These are phyloP conservation scores for Verticillium zaregamsianum DNA, from an alignment of 2,329 filamentous ascomycete genomes.

Conservation along the genomic window DNA sequence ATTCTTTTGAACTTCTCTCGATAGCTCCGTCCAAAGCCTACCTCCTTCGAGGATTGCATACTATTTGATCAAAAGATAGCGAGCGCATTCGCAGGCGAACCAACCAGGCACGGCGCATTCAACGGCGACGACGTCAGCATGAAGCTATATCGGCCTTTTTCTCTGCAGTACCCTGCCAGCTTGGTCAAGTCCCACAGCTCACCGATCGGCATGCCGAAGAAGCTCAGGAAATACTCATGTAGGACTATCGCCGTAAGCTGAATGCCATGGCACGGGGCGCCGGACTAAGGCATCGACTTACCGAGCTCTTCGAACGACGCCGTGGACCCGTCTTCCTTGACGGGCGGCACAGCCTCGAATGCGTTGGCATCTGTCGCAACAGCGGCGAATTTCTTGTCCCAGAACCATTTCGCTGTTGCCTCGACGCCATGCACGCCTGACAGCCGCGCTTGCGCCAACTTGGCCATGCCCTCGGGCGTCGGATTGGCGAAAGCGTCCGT, in stretches of 20 bases:
- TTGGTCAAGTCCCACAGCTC: constrained; percentile 53
- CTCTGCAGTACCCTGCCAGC: constrained; percentile 47
- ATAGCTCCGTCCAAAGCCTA: neutral
- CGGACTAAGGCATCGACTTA: constrained; percentile 19
- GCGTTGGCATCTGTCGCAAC: constrained; percentile 59
- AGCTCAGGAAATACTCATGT: constrained; percentile 42
- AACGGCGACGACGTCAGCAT: constrained; percentile 57
- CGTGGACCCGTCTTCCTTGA: constrained; percentile 33
- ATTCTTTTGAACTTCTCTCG: neutral
- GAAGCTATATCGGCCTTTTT: constrained; percentile 52
- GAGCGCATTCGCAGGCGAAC: constrained; percentile 43
- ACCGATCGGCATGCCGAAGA: constrained; percentile 51
- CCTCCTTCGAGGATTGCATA: neutral
- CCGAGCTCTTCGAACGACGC: constrained; percentile 29
- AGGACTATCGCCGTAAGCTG: constrained; percentile 25
- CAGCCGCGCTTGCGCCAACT: constrained; percentile 22
- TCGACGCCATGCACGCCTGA: constrained; percentile 40
- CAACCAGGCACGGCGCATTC: constrained; percentile 50
- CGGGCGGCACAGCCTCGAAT: constrained; percentile 60
- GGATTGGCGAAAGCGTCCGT: constrained; percentile 53
- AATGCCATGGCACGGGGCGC: neutral
- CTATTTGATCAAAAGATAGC: constrained; percentile 34
- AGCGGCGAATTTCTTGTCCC: constrained; percentile 64
- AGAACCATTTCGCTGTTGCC: constrained; percentile 60
- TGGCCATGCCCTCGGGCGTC: constrained; percentile 26